These are phyloP conservation scores for Salvia sclarea DNA, from an alignment of 305 asterid species.

Conservation along the genomic window DNA sequence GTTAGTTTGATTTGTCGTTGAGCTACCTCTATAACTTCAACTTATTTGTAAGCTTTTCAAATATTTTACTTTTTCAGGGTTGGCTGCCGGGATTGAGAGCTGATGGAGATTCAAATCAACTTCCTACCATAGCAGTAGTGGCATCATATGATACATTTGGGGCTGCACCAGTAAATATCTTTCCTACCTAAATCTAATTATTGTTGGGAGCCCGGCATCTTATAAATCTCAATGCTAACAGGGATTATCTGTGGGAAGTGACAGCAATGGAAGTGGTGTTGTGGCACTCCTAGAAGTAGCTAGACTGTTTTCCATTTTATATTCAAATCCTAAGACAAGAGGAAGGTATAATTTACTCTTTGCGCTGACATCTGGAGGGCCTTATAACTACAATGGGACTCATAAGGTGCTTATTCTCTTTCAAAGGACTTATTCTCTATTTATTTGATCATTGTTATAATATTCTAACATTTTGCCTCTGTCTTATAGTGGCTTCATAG, in stretches of 20 bases:
- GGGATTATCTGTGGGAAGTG: slow-evolving; percentile 95
- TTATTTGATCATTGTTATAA: slow-evolving; percentile 12
- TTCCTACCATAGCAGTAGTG: slow-evolving; percentile 85
- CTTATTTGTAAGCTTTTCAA: background rate
- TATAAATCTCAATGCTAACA: slow-evolving; percentile 40
- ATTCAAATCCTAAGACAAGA: slow-evolving; percentile 88
- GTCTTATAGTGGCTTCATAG: slow-evolving; percentile 82
- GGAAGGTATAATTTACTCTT: slow-evolving; percentile 87
- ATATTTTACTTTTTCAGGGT: slow-evolving; percentile 37
- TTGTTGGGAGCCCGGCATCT: slow-evolving; percentile 30
- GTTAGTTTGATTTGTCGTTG: slow-evolving; percentile 12
- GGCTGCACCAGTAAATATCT: slow-evolving; percentile 67
- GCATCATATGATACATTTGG: slow-evolving; percentile 58
- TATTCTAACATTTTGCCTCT: slow-evolving; percentile 34
- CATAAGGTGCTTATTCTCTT: slow-evolving; percentile 65
- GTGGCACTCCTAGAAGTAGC: slow-evolving; percentile 94
- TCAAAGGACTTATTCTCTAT: slow-evolving; percentile 9
- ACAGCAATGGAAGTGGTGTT: slow-evolving; percentile 93
- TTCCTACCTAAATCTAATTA: slow-evolving; percentile 7
- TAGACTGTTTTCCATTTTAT: slow-evolving; percentile 83
- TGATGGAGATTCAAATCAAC: slow-evolving; percentile 78
- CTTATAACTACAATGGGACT: slow-evolving; percentile 93
- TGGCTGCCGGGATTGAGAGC: slow-evolving; percentile 51
- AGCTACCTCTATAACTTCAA: slow-evolving; percentile 17
- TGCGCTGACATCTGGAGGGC: slow-evolving; percentile 96